Evolutionary conservation across 1,284 basidiomycete species (phyloP).

Genomic region (Moniliophthora roreri): DNA sequence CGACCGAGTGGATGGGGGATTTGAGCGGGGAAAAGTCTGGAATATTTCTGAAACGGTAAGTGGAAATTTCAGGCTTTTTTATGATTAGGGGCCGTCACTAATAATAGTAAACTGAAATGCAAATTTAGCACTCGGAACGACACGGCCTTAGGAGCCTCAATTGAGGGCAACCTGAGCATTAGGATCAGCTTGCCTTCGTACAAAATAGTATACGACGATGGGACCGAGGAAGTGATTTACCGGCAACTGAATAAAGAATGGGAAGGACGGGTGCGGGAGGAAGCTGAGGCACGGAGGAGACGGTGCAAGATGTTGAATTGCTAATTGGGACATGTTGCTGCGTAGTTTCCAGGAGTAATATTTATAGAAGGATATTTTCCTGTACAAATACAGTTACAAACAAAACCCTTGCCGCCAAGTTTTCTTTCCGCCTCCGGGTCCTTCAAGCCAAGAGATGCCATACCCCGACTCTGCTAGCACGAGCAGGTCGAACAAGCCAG

Average conservation of each 20-base stretch:
- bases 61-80: slow-evolving; percentile 19
- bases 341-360: background rate
- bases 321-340: background rate
- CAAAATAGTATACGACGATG: slow-evolving; percentile 73
- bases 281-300: slow-evolving; percentile 1
- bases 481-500: slow-evolving; percentile 16
- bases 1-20: slow-evolving; percentile 67
- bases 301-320: background rate
- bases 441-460: slow-evolving; percentile 3
- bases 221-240: slow-evolving; percentile 52
- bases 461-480: slow-evolving; percentile 13
- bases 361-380: background rate
- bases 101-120: slow-evolving; percentile 5
- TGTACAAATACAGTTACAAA: too few relatives aligned
- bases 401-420: too few relatives aligned
- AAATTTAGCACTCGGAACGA: slow-evolving; percentile 34
- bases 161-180: slow-evolving; percentile 48
- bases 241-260: slow-evolving; percentile 47
- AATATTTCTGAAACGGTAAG: slow-evolving; percentile 50
- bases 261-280: slow-evolving; percentile 17
- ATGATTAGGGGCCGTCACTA: slow-evolving; percentile 18
- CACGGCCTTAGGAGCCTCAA: slow-evolving; percentile 22
- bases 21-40: slow-evolving; percentile 38
- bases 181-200: slow-evolving; percentile 68
- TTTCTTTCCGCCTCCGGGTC: too few relatives aligned